phyloP scores from a whole-genome alignment of 1,284 basidiomycete species.

The Moesziomyces sp. region DNA sequence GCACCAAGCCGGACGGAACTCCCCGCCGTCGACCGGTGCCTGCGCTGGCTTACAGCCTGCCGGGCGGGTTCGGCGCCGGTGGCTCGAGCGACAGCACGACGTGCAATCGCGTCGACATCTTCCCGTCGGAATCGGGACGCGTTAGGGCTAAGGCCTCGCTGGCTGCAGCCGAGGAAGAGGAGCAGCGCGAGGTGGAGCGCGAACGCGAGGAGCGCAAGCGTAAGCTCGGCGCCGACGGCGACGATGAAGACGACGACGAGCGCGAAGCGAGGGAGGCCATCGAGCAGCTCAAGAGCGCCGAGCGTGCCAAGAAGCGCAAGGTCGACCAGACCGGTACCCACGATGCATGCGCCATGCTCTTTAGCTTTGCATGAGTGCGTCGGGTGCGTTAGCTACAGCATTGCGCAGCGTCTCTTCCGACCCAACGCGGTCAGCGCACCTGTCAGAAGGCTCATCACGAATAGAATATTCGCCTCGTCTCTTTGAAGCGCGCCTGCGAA shows the following conservation, averaged over 20 bases:
- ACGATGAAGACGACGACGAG: constrained; percentile 26
- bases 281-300: constrained; percentile 34
- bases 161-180: constrained; percentile 25
- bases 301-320: constrained; percentile 46
- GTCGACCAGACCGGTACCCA: constrained; percentile 41
- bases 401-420: constrained; percentile 6
- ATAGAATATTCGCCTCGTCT: too few species aligned
- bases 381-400: not conserved
- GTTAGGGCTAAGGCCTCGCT: constrained; percentile 12
- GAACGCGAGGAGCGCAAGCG: constrained; percentile 30
- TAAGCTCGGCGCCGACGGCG: constrained; percentile 16
- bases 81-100: constrained; percentile 19
- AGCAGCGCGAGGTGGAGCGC: constrained; percentile 19
- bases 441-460: too few species aligned
- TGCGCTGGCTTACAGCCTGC: constrained; percentile 31
- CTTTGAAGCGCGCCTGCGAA: too few species aligned
- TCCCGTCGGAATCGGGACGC: constrained; percentile 28
- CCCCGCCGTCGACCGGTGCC: constrained; percentile 5
- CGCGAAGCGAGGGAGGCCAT: constrained; percentile 42
- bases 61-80: constrained; percentile 39
- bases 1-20: constrained; percentile 2
- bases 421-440: constrained; percentile 3
- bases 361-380: constrained; percentile 38
- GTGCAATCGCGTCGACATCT: constrained; percentile 35
- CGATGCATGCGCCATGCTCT: constrained; percentile 37